Evolutionary conservation across 192 early-diverging fungal species (phyloP), one percentile per base, ranked within the genome.

Genomic region (Entophlyctis luteolus): DNA sequence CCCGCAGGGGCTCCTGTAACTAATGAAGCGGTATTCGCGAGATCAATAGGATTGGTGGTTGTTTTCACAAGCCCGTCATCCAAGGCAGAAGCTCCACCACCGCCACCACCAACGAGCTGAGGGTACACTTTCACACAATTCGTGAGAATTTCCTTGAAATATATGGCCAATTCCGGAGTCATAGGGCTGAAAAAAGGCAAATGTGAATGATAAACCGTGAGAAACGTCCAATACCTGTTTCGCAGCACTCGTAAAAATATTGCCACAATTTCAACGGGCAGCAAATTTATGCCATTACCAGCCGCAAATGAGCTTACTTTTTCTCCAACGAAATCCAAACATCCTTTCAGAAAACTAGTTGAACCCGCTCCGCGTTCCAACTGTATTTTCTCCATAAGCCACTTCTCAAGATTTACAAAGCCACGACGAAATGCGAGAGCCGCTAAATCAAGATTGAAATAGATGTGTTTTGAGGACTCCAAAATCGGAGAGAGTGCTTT

Each of bases 341-440:
- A 91, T 0, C 87, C 84, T 18, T 76, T 75, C 38, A 87, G 54
- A 76, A 94, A 94, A 10, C 69, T 31, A 38, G 87, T 84, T n/a
- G 85, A 80, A 14, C 46, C 46, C 22, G 20, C n/a, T 5, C 27
- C 48, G 5, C 46, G 48, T 35, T 85, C 79, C 4, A 85, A 78
- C 4, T 67, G 52, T 10, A 93, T 80, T 29, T 87, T 86, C 47
- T 90, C 90, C 57, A 80, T 83, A 6, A 94, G 70, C 91, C 91
- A 94, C 70, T 91, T 92, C 63, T 93, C 92, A 1, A 94, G 66
- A 56, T 90, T 92, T 2, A 94, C 68, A 49, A 86, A 89, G 59
- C 92, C 89, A 27, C 89, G 75, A 4, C 90, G 79, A 1, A 87
- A 87, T 2, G 92, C 91, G 12, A 94, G 73, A 0, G 89, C 83